Evolutionary conservation across 2,329 filamentous ascomycete genomes (phyloP), one percentile per base, ranked within the genome.

Genomic region (Neonectria sp.): DNA sequence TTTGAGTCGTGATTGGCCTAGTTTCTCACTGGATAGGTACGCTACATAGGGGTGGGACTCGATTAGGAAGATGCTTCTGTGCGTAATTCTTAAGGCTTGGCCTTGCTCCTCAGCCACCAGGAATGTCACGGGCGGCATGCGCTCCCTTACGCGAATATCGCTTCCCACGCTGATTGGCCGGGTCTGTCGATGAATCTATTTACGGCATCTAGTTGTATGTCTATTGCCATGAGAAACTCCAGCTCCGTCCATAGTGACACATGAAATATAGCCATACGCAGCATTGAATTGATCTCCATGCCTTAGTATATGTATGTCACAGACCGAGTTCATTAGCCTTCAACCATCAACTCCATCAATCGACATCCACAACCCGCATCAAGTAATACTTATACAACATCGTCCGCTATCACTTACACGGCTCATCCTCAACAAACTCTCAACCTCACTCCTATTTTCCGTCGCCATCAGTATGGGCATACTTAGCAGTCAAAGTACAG

Each of bases 401-500:
- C 40, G 17, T 11, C 37, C 37, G 37, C 37, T n/a, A 13, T 8
- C 33, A 35, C 13, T 43, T 43, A 43, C 40, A 21, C 6, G 40
- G 8, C 33, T n/a, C 40, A 43, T 9, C 8, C n/a, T n/a, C 11
- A 11, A 9, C 8, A 21, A 21, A 17, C 40, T 15, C 40, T 43
- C 17, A 35, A 35, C n/a, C 40, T 43, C n/a, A 37, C 33, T 21
- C 21, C 21, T 21, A 21, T 21, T 21, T 21, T 21, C 21, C 21
- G 21, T 40, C 33, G 40, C 45, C 40, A 59, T 40, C 35, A 55
- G 29, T n/a, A 62, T 62, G 59, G 40, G 40, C 31, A 31, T 48
- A 24, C 13, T 49, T 31, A 48, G 25, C 21, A 40, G 35, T 24
- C 40, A 35, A 27, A 55, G 40, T 15, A 48, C 29, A 12, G 51